Base-by-base conservation (phyloP, 768 basidiomycete genomes). In the Leccinum subgranulosum region DNA sequence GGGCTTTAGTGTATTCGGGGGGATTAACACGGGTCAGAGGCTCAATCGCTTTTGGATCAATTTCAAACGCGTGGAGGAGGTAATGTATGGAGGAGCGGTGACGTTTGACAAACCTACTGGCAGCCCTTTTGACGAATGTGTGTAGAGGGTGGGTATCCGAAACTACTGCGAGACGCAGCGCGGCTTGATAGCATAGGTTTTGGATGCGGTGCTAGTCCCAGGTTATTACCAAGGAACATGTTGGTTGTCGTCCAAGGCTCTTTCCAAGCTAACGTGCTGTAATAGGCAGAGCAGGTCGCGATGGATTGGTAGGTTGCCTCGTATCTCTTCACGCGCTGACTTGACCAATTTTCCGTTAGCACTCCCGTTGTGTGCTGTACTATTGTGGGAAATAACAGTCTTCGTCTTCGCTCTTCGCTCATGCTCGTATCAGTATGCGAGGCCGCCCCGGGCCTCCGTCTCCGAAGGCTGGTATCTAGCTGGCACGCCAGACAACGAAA, bases 221-320 rank as follows among this genome's bases (percentile, higher is more conserved):
- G 91, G 90, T 0, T 93, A 86, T 69, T 94, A 94, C 69, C 92
- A 93, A 69, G 92, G 92, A 71, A 92, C 90, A 60, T 89, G 88
- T 85, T 63, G 23, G 77, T 58, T 10, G 28, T 46, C 23, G 29
- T 48, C 19, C 36, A 25, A 43, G 10, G 17, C 55, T 12, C 8
- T 31, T 36, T 48, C 36, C 21, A 19, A 53, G 14, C 19, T 61
- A 23, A 67, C 14, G n/a, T 36, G 50, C 4, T 60, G 53, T 51
- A 47, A 29, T 56, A 88, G 90, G 90, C 47, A 80, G 91, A 51
- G 91, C 88, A 55, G 92, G 91, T 27, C 81, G 92, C 53, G 90
- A 93, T 66, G 88, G 88, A 31, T 67, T 73, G 59, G 90, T 90
- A 62, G 64, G 83, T 72, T n/a, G 48, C 4, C 15, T 17, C 1